Evolutionary conservation across 2,329 filamentous ascomycete species (phyloP), one percentile per base, ranked within the genome.

Genomic region (Hypoxylon rubiginosum): DNA sequence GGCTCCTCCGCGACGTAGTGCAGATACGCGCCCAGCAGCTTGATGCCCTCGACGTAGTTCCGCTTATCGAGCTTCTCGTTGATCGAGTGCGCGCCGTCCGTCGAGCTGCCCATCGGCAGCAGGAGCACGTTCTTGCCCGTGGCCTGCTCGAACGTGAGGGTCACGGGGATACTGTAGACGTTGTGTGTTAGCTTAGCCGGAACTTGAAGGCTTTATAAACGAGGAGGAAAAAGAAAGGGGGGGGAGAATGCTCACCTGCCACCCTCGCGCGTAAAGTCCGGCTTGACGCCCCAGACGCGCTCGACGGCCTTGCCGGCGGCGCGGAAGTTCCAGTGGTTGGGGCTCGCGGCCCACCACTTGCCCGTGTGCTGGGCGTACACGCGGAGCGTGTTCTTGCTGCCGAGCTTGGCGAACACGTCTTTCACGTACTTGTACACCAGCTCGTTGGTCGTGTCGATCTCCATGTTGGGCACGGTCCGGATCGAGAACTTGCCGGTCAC

Each of bases 401-500:
- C 88, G 34, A 98, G 86, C 82, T 94, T 93, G 74, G 91, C 90
- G 79, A 97, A 97, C 72, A 92, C 89, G 70, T 92, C 90, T 77
- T 95, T 87, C 70, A 98, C 86, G 79, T 94, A 92, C 79, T 92
- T 90, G 83, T 89, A 92, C 46, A 99, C 95, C 48, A 91, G 86
- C 77, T 90, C 87, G 82, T 97, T 97, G 75, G 97, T 97, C 77
- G 91, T 89, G 61, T 93, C 90, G 73, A 93, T 93, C 79, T 97
- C 92, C 96, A 99, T 99, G 83, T 99, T 89, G 57, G 96, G 96
- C 21, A 99, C 96, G 36, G 94, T 98, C 73, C 96, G 91, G 82
- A 99, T 97, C 54, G 93, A 97, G 85, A 99, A 99, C 84, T 99
- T 99, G 82, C 96, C 96, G 75, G 91, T 92, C 62, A 99, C 96